Conservation (phyloP, 176 grass and related monocot genomes). For the Phyllostachys edulis region DNA sequence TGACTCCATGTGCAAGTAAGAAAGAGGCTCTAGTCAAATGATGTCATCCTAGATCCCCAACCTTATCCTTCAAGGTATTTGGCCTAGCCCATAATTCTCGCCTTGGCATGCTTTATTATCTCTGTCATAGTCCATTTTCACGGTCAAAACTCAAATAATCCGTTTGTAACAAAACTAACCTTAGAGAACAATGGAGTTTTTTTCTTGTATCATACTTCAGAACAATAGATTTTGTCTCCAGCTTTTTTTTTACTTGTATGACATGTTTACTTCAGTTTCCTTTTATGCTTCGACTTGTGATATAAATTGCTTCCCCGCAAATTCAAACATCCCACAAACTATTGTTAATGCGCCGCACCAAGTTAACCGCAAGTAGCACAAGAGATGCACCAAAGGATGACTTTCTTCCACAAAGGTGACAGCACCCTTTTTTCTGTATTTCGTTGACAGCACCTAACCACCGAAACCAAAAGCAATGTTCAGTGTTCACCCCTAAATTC, state of each 20-base stretch:
- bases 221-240: not conserved
- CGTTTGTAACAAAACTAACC: not conserved
- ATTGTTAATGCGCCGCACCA: not conserved
- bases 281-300: not conserved
- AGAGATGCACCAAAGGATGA: not conserved
- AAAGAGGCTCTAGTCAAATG: not conserved
- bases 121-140: not conserved
- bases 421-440: not conserved
- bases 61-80: not conserved
- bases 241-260: not conserved
- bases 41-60: not conserved
- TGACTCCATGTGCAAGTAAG: not conserved
- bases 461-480: not conserved
- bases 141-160: not conserved
- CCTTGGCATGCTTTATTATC: not conserved
- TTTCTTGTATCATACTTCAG: not conserved
- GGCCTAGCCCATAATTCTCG: not conserved
- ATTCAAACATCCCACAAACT: not conserved
- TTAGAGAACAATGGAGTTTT: not conserved
- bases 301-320: not conserved
- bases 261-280: not conserved
- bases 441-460: not conserved
- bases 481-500: not conserved
- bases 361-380: not conserved
- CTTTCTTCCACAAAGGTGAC: not conserved